These are phyloP conservation scores for Rhodotorula sp. DNA, from an alignment of 1,284 basidiomycete species.

Conservation along the genomic window DNA sequence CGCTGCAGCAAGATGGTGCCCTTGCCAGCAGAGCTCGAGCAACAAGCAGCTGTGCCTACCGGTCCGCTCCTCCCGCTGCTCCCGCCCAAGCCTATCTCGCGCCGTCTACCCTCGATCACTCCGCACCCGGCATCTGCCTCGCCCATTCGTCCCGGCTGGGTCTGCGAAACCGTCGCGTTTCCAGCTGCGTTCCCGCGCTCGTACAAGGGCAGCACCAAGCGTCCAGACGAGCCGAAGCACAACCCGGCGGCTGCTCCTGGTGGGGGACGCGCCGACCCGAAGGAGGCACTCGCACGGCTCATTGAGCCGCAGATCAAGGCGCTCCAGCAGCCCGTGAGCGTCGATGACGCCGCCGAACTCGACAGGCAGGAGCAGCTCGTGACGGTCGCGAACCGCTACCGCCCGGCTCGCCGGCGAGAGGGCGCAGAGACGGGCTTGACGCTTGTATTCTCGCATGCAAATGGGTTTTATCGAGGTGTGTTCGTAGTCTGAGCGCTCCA, in stretches of 20 bases:
- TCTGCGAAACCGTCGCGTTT: slow-evolving; percentile 17
- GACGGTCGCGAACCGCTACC: slow-evolving; percentile 34
- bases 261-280: slow-evolving; percentile 5
- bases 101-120: slow-evolving; percentile 19
- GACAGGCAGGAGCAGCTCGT: slow-evolving; percentile 34
- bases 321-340: slow-evolving; percentile 1
- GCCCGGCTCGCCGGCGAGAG: background rate
- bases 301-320: slow-evolving; percentile 24
- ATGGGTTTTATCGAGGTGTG: slow-evolving; percentile 76
- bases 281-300: slow-evolving; percentile 15
- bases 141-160: slow-evolving; percentile 31
- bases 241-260: slow-evolving; percentile 3
- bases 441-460: slow-evolving; percentile 72
- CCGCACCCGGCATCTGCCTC: slow-evolving; percentile 5
- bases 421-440: slow-evolving; percentile 54
- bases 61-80: slow-evolving; percentile 31
- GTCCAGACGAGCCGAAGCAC: background rate
- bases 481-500: background rate
- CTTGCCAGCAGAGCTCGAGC: slow-evolving; percentile 11
- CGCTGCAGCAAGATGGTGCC: no score
- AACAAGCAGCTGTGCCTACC: background rate
- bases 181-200: slow-evolving; percentile 40
- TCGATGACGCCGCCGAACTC: slow-evolving; percentile 10
- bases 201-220: slow-evolving; percentile 7
- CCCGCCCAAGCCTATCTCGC: slow-evolving; percentile 16